These are phyloP conservation scores for Tolypocladium paradoxum DNA, from an alignment of 2,329 filamentous ascomycete genomes.

Conservation along the genomic window DNA sequence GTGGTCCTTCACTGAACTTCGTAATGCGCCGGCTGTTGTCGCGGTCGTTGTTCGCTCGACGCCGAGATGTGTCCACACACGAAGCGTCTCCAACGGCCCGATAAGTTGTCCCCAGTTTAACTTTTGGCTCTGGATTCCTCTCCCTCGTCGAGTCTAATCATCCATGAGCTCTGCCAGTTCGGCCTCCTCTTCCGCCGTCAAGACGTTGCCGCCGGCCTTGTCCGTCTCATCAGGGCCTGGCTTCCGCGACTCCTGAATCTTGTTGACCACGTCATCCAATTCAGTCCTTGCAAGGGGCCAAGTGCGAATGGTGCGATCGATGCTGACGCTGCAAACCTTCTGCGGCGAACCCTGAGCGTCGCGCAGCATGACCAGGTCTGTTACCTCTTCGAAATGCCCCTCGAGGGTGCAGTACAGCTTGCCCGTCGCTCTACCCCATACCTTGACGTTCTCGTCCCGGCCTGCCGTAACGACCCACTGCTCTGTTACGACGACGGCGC, in stretches of 20 bases:
- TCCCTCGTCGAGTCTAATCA: slow-evolving; percentile 28
- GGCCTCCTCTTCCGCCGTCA: slow-evolving; percentile 86
- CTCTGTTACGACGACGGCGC: slow-evolving; percentile 65
- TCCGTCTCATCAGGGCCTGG: slow-evolving; percentile 35
- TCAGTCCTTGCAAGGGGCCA: slow-evolving; percentile 64
- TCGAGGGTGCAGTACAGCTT: slow-evolving; percentile 62
- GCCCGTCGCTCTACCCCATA: slow-evolving; percentile 72
- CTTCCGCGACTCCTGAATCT: slow-evolving; percentile 34
- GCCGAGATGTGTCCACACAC: background rate
- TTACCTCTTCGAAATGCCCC: slow-evolving; percentile 92
- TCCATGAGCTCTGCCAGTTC: slow-evolving; percentile 89
- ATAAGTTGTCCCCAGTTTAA: background rate
- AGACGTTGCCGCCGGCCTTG: slow-evolving; percentile 33
- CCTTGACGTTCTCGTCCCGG: slow-evolving; percentile 79
- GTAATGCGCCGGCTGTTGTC: background rate
- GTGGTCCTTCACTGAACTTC: background rate
- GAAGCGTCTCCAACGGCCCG: no score
- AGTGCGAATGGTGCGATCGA: slow-evolving; percentile 77
- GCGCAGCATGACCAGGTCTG: slow-evolving; percentile 57
- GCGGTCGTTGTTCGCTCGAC: background rate
- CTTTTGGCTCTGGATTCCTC: background rate
- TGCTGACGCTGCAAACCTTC: slow-evolving; percentile 68
- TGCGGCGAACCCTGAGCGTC: slow-evolving; percentile 23
- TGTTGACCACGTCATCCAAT: slow-evolving; percentile 38
- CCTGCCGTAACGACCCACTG: slow-evolving; percentile 81